Evolutionary conservation across 345 rosid species (phyloP), one percentile per base, ranked within the genome.

Genomic region (Murraya koenigii): DNA sequence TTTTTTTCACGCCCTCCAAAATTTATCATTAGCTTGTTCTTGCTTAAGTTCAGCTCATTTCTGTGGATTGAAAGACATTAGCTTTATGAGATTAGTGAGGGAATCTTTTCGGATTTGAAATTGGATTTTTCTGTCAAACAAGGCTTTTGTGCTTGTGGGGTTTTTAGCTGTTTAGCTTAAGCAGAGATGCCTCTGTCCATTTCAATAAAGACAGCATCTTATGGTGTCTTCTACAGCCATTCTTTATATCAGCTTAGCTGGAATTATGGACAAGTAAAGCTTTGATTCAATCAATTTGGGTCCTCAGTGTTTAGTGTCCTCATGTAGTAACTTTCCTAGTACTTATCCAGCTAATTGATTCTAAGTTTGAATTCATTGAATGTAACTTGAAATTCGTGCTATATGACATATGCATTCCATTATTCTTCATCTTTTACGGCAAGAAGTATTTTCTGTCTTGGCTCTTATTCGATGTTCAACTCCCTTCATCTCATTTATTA

Each of bases 51-150:
- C 33, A 58, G 25, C 30, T 36, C 56, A 59, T 28, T 76, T 66
- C 58, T 71, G 80, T 52, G 63, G 80, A 38, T 75, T 66, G 75
- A 75, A 39, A 78, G 75, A 75, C 75, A 63, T 39, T 64, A 58
- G 59, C 74, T 44, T 75, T 75, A 59, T 59, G 23, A 77, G 81
- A 77, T 71, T 81, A 80, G 55, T 7, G 0, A 61, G 78, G 79
- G 86, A 79, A 81, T 81, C 71, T 82, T 81, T 81, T 74, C 83
- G 80, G 81, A 77, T 79, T 76, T 79, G 80, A 35, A 38, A 64
- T 82, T 71, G 75, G 77, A 47, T 33, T 78, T 69, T 56, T 70
- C 66, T 63, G 76, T 72, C 78, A 70, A 71, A 77, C 76, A 68
- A 54, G 68, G 69, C 36, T 75, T 70, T 69, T 69, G 59, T 33